Conservation (phyloP, 2,329 filamentous ascomycete genomes). For the Fusarium avenaceum region DNA sequence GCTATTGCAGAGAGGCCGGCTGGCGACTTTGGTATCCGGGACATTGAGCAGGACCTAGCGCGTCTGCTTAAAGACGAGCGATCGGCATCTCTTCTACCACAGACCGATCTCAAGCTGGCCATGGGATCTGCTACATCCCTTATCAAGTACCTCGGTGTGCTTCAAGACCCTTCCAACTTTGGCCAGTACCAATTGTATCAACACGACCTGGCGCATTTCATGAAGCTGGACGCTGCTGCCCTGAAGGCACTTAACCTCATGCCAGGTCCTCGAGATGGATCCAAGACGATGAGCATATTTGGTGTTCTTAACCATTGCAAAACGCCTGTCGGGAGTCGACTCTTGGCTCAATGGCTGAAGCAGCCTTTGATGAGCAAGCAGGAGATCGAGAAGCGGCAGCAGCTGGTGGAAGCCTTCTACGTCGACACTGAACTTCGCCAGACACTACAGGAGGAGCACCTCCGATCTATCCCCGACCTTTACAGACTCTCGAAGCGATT, state of each 20-base stretch:
- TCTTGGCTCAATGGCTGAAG: slow-evolving; percentile 96
- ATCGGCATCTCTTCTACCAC: slow-evolving; percentile 80
- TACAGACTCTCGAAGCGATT: slow-evolving; percentile 96
- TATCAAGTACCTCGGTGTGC: slow-evolving; percentile 92
- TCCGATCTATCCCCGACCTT: slow-evolving; percentile 92
- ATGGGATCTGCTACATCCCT: slow-evolving; percentile 95
- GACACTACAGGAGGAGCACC: slow-evolving; percentile 95
- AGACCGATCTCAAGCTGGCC: slow-evolving; percentile 92
- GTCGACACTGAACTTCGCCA: slow-evolving; percentile 93
- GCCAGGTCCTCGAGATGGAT: slow-evolving; percentile 92
- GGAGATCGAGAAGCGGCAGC: slow-evolving; percentile 91
- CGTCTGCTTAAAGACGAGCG: slow-evolving; percentile 89
- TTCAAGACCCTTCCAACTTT: slow-evolving; percentile 94
- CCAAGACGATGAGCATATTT: slow-evolving; percentile 98
- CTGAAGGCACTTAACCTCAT: slow-evolving; percentile 96
- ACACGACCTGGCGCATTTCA: slow-evolving; percentile 95
- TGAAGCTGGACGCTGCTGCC: slow-evolving; percentile 97
- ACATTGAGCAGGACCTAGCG: slow-evolving; percentile 95
- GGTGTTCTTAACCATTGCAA: slow-evolving; percentile 98
- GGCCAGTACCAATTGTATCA: slow-evolving; percentile 98
- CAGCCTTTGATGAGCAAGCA: slow-evolving; percentile 92
- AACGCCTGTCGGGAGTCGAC: slow-evolving; percentile 89
- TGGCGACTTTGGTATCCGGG: slow-evolving; percentile 85
- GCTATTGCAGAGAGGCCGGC: slow-evolving; percentile 84
- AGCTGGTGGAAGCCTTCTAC: slow-evolving; percentile 95